Percentiles rank a stretch among this genome's conserved stretches.
phyloP scores from a whole-genome alignment of 495 filamentous ascomycete species.

The Copromyces sp. region DNA sequence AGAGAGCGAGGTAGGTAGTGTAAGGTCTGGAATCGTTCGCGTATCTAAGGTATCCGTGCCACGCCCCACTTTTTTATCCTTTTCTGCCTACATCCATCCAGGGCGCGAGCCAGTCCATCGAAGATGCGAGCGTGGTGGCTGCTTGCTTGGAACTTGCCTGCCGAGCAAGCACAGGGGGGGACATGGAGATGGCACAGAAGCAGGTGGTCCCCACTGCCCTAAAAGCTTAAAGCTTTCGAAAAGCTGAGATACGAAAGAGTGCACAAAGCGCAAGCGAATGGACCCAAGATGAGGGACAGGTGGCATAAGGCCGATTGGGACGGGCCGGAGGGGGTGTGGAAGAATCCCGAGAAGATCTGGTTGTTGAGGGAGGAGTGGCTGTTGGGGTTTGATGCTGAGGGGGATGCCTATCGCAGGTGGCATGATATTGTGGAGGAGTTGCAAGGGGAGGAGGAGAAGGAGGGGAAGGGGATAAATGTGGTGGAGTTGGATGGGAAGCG shows the following conservation, averaged over 20 bases:
- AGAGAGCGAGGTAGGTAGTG: too few species aligned
- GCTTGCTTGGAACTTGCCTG: slow-evolving; percentile 43
- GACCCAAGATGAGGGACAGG: slow-evolving; percentile 46
- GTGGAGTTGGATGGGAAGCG: neutral
- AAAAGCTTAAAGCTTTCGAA: slow-evolving; percentile 36
- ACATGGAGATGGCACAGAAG: neutral
- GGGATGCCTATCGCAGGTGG: slow-evolving; percentile 36
- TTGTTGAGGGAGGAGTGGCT: slow-evolving; percentile 50
- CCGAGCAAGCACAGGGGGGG: slow-evolving; percentile 6
- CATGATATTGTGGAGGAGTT: slow-evolving; percentile 4
- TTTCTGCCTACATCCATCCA: slow-evolving; percentile 65
- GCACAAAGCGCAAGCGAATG: slow-evolving; percentile 46
- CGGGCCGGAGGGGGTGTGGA: slow-evolving; percentile 29
- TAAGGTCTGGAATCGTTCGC: too few species aligned
- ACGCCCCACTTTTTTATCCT: too few species aligned
- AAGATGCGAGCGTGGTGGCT: slow-evolving; percentile 60
- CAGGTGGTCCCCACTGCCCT: slow-evolving; percentile 30
- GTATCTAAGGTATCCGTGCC: too few species aligned
- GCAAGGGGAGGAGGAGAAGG: neutral
- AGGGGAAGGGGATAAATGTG: too few species aligned
- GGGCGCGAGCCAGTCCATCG: slow-evolving; percentile 60
- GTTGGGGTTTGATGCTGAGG: slow-evolving; percentile 51
- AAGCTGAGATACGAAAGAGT: slow-evolving; percentile 44
- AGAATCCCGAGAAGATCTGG: slow-evolving; percentile 48
- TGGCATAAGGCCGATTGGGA: slow-evolving; percentile 55